A percentile compares a stretch with the other conserved stretches of the same genome.
Evolutionary conservation across 176 grass and related monocot genomes (phyloP).

Genomic region (Urochloa ruziziensis): DNA sequence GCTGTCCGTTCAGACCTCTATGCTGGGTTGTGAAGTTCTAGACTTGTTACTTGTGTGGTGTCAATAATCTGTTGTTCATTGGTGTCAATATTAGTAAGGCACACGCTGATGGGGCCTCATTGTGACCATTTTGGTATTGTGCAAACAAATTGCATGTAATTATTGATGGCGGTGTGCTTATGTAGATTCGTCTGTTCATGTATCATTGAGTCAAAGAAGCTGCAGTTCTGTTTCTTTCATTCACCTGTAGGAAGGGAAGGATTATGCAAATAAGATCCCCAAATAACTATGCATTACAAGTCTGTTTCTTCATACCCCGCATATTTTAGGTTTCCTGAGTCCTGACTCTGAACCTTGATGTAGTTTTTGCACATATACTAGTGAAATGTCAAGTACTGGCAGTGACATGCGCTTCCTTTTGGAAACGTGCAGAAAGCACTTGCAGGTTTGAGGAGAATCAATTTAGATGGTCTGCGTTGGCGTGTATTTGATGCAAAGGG

Average conservation of each 20-base stretch:
- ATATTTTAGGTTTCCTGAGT: not conserved
- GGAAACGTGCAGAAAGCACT: conserved; percentile 75
- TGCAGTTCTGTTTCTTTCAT: not conserved
- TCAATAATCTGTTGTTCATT: not conserved
- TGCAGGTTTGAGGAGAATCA: conserved; percentile 89
- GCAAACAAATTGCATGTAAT: not conserved
- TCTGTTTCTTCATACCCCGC: not conserved
- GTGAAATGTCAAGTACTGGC: not conserved
- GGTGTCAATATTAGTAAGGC: not conserved
- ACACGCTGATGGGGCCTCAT: not conserved
- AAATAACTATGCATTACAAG: not conserved
- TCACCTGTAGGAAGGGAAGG: not conserved
- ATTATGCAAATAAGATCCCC: not conserved
- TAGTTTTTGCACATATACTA: not conserved
- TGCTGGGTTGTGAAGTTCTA: not conserved
- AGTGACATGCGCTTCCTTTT: conserved; percentile 4
- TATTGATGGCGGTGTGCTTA: not conserved
- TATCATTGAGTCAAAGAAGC: not conserved
- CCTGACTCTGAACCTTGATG: not conserved
- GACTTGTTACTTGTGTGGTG: not conserved
- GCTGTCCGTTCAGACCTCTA: not conserved
- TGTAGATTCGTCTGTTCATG: not conserved
- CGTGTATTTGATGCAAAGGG: conserved; percentile 97
- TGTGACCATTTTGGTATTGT: not conserved
- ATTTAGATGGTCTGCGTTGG: conserved; percentile 87